Evolutionary conservation across 2,329 filamentous ascomycete species (phyloP).

Genomic region (Pleurostoma richardsiae): DNA sequence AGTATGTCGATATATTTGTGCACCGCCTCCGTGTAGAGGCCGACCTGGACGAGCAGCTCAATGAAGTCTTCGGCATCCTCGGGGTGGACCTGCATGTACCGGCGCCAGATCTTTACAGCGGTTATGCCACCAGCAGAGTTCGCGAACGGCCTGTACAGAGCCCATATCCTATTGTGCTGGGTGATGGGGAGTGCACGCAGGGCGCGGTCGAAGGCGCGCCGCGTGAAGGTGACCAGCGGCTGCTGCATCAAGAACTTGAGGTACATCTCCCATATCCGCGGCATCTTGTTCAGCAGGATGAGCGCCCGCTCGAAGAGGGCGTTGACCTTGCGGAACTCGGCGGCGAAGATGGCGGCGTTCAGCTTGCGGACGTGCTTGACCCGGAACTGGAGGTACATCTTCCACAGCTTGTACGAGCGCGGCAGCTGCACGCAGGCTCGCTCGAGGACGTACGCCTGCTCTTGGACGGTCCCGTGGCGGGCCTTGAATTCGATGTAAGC

Average conservation of each 20-base stretch:
- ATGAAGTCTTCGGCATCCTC: conserved; percentile 96
- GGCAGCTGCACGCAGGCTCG: conserved; percentile 85
- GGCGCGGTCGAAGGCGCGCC: conserved; percentile 86
- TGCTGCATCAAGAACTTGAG: conserved; percentile 85
- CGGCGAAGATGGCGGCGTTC: conserved; percentile 73
- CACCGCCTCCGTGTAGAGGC: conserved; percentile 85
- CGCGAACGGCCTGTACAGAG: conserved; percentile 83
- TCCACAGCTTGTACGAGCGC: conserved; percentile 97
- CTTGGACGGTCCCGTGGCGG: conserved; percentile 76
- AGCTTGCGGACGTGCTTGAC: conserved; percentile 75
- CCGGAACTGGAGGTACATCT: conserved; percentile 87
- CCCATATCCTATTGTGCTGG: conserved; percentile 95
- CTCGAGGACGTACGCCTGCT: conserved; percentile 85
- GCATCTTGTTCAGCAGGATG: conserved; percentile 97
- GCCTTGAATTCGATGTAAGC: conserved; percentile 89
- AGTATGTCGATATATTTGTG: conserved; percentile 87
- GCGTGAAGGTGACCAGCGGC: conserved; percentile 81
- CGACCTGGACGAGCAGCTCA: conserved; percentile 75
- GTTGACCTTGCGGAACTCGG: conserved; percentile 91
- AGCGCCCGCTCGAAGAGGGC: conserved; percentile 88
- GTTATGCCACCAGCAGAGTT: conserved; percentile 87
- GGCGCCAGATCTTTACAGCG: conserved; percentile 86
- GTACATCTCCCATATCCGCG: conserved; percentile 97
- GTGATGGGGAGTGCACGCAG: conserved; percentile 87
- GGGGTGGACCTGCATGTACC: conserved; percentile 96